A percentile compares a stretch with the other conserved stretches of the same genome.
Evolutionary conservation across 352 stramenopile genomes (phyloP).

Genomic region (Pythium folliculosum): DNA sequence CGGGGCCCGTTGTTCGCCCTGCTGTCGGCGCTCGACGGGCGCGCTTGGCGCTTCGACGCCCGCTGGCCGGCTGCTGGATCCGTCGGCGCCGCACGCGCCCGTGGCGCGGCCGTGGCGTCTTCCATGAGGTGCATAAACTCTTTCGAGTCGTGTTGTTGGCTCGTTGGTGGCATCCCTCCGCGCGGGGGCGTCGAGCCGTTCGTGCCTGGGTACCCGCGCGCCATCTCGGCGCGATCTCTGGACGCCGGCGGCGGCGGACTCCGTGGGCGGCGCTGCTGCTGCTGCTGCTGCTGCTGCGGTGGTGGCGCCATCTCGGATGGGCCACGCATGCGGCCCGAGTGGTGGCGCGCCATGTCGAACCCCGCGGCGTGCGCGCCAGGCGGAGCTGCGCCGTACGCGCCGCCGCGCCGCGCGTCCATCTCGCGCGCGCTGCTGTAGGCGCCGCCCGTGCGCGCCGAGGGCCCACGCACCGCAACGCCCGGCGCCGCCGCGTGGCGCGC

Average conservation of each 20-base stretch:
- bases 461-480: conserved; percentile 1
- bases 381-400: neutral
- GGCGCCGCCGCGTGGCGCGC: conserved; percentile 28
- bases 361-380: neutral
- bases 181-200: neutral
- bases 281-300: no score
- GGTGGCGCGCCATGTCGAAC: neutral
- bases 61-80: neutral
- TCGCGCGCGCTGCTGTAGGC: conserved; percentile 1
- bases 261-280: neutral
- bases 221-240: neutral
- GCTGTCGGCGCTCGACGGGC: conserved; percentile 11
- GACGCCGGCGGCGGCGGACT: neutral
- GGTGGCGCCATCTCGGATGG: neutral
- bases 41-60: neutral
- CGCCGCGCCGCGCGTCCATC: conserved; percentile 2
- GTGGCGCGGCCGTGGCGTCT: neutral
- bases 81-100: neutral
- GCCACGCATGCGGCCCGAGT: neutral
- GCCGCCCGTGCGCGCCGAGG: neutral
- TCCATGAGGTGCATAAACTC: conserved; percentile 17
- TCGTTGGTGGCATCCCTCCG: neutral
- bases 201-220: neutral
- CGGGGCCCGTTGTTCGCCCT: conserved; percentile 11
- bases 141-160: neutral